Conservation (phyloP, 257 asterid species). For the Scutellaria barbata region DNA sequence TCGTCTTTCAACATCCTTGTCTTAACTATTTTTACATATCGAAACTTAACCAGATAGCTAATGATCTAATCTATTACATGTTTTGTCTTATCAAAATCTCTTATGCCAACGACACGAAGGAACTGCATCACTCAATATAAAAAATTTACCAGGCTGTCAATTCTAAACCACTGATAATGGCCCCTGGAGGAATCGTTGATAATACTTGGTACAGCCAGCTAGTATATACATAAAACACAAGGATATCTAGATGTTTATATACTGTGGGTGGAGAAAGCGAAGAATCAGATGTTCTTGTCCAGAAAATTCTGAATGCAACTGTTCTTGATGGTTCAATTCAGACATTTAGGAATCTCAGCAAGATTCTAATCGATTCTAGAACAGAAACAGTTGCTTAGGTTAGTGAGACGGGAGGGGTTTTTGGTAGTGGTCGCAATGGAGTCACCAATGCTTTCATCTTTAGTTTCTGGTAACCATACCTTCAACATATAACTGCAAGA, state of each 20-base stretch:
- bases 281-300: not conserved
- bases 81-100: too few relatives aligned
- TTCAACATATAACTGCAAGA: too few relatives aligned
- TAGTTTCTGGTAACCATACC: slow-evolving; percentile 61
- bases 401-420: slow-evolving; percentile 44
- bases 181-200: slow-evolving; percentile 12
- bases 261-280: not conserved
- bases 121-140: not conserved
- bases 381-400: slow-evolving; percentile 39
- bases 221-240: not conserved
- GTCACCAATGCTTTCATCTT: slow-evolving; percentile 66
- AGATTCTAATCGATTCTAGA: slow-evolving; percentile 23
- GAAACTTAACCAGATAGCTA: too few relatives aligned
- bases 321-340: not conserved
- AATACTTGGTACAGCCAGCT: slow-evolving; percentile 3
- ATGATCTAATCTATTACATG: too few relatives aligned
- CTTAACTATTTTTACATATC: too few relatives aligned
- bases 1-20: too few relatives aligned
- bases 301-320: slow-evolving; percentile 4
- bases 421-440: slow-evolving; percentile 36
- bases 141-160: not conserved
- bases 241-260: not conserved
- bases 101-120: slow-evolving; percentile 5
- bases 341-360: not conserved
- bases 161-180: not conserved